Conservation (phyloP, 2,329 filamentous ascomycete species). For the Cladosporium velox region DNA sequence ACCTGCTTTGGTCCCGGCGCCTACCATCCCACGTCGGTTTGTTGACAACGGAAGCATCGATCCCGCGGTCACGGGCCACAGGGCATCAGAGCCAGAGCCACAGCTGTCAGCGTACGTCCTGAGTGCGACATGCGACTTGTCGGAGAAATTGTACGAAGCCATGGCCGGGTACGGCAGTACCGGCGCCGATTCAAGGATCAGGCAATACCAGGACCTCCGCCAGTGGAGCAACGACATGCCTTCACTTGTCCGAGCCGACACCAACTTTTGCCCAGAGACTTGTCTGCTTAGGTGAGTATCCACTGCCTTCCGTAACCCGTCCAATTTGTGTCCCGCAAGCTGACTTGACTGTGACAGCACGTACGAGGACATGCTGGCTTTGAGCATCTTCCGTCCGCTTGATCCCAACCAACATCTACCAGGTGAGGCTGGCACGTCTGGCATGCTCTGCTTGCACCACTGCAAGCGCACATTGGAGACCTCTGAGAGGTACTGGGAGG, state of each 20-base stretch:
- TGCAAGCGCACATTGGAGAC: slow-evolving; percentile 19
- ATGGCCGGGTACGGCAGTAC: slow-evolving; percentile 13
- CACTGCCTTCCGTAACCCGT: too few relatives aligned
- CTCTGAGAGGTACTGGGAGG: slow-evolving; percentile 17
- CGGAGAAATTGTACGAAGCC: slow-evolving; percentile 13
- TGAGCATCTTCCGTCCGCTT: slow-evolving; percentile 13
- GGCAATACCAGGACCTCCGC: slow-evolving; percentile 14
- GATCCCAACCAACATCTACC: slow-evolving; percentile 9
- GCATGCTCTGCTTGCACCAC: slow-evolving; percentile 17
- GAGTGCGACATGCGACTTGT: slow-evolving; percentile 15
- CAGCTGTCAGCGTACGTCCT: slow-evolving; percentile 19
- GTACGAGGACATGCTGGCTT: slow-evolving; percentile 15
- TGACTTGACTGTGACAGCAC: background rate
- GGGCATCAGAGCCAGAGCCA: slow-evolving; percentile 14
- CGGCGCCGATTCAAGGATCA: slow-evolving; percentile 13
- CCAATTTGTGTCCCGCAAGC: background rate
- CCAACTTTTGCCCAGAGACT: slow-evolving; percentile 18
- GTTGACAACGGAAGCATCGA: slow-evolving; percentile 19
- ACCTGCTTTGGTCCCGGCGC: slow-evolving; percentile 12
- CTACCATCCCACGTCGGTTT: slow-evolving; percentile 13
- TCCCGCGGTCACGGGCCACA: slow-evolving; percentile 14
- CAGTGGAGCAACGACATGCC: slow-evolving; percentile 17
- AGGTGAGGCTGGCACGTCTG: slow-evolving; percentile 12
- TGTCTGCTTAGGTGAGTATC: slow-evolving; percentile 5
- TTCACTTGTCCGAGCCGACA: slow-evolving; percentile 12